A percentile compares a stretch with the other conserved stretches of the same genome.
These are phyloP conservation scores for Penicillium sp. DNA, from an alignment of 2,329 filamentous ascomycete species.

Conservation along the genomic window DNA sequence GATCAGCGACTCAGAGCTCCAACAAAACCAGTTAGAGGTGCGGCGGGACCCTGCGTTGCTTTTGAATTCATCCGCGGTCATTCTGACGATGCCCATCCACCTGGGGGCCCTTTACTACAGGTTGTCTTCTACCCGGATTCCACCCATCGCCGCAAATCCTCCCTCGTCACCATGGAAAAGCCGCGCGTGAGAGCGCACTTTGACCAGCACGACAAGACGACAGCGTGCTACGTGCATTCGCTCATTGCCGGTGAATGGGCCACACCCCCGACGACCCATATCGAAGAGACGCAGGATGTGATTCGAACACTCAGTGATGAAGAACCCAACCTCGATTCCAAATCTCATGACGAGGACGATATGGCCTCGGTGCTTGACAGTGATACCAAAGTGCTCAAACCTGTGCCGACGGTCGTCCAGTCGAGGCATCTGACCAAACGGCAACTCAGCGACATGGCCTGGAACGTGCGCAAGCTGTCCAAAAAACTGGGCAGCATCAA, in stretches of 20 bases:
- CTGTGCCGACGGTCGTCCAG: constrained; percentile 43
- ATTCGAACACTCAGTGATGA: constrained; percentile 15
- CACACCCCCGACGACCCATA: constrained; percentile 7
- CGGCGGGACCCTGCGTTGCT: neutral
- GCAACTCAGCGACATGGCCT: constrained; percentile 93
- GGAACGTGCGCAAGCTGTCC: constrained; percentile 85
- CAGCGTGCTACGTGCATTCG: constrained; percentile 58
- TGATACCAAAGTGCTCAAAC: constrained; percentile 19
- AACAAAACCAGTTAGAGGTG: constrained; percentile 35
- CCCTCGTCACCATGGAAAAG: constrained; percentile 45
- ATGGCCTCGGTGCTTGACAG: constrained; percentile 21
- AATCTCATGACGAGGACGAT: constrained; percentile 17
- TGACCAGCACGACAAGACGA: constrained; percentile 35
- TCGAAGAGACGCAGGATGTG: constrained; percentile 10
- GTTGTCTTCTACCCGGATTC: constrained; percentile 52
- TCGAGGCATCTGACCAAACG: constrained; percentile 86
- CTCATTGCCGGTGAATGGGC: constrained; percentile 44
- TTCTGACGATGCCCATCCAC: neutral
- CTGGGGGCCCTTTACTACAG: constrained; percentile 28
- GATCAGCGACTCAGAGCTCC: constrained; percentile 29
- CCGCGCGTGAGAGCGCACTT: constrained; percentile 33
- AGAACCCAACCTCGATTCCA: constrained; percentile 14
- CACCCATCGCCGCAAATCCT: constrained; percentile 55
- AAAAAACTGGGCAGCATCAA: constrained; percentile 78
- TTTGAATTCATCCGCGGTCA: neutral